These are phyloP conservation scores for Parathielavia appendiculata DNA, from an alignment of 495 filamentous ascomycete genomes.

Conservation along the genomic window DNA sequence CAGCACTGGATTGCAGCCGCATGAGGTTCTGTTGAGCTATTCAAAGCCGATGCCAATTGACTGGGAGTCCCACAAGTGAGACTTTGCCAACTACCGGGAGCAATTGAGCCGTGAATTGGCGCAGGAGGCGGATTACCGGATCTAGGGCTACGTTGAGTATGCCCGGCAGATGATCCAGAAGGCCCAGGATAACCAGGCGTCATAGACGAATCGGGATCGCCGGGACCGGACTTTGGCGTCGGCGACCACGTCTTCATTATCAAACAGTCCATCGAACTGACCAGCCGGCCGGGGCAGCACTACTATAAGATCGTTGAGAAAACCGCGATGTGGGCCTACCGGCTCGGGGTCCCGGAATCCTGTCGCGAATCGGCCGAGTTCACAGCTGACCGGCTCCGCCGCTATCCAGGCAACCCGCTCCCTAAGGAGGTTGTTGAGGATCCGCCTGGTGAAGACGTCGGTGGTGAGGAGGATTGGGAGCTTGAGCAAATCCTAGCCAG, in stretches of 20 bases:
- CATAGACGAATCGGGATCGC: conserved; percentile 11
- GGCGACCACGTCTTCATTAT: conserved; percentile 15
- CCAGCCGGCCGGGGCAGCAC: conserved; percentile 5
- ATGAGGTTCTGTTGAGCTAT: conserved; percentile 1
- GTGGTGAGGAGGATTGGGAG: conserved; percentile 8
- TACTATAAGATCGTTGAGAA: conserved; percentile 6
- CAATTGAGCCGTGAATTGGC: conserved; percentile 1
- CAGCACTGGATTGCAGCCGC: conserved; percentile 3
- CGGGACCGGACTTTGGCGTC: conserved; percentile 18
- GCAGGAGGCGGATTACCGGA: neutral
- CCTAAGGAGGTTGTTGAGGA: conserved; percentile 9
- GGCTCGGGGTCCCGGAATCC: neutral
- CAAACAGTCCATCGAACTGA: conserved; percentile 4
- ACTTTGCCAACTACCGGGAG: neutral
- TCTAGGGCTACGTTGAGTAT: neutral
- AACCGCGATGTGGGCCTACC: conserved; percentile 4
- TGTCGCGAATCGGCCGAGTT: conserved; percentile 9
- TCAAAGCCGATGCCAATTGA: conserved; percentile 8
- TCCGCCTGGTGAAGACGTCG: conserved; percentile 9
- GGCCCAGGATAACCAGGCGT: neutral
- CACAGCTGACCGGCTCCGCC: neutral
- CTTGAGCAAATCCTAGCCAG: conserved; percentile 3
- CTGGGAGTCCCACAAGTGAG: neutral
- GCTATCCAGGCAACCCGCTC: conserved; percentile 13
- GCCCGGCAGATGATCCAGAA: conserved; percentile 3